phyloP scores from a whole-genome alignment of 73 alveolate genomes.

The Breviolum minutum region DNA sequence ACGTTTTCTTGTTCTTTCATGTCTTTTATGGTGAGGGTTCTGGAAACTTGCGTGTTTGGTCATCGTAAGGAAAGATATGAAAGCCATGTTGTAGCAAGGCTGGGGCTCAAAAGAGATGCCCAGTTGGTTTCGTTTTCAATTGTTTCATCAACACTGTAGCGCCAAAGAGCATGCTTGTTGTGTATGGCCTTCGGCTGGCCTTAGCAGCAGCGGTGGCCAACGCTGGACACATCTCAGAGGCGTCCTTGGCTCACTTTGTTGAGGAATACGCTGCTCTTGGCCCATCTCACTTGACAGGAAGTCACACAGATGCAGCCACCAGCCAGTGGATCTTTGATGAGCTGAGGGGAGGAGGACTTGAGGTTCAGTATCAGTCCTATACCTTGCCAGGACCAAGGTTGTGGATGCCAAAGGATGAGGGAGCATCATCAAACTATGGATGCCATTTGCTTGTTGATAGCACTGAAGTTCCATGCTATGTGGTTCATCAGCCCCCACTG shows the following conservation, averaged over 20 bases:
- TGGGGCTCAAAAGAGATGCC: neutral
- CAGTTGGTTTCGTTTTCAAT: neutral
- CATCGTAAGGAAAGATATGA: too few species aligned
- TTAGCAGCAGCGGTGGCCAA: too few species aligned
- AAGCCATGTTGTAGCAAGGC: too few species aligned
- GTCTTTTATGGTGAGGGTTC: too few species aligned
- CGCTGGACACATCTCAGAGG: neutral
- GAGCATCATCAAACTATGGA: neutral
- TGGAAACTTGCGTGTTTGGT: too few species aligned
- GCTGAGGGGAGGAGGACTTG: neutral
- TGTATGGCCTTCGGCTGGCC: too few species aligned
- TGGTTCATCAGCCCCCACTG: slow-evolving; percentile 31
- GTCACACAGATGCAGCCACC: neutral
- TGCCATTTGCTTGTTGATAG: neutral
- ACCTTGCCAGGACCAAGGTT: slow-evolving; percentile 13
- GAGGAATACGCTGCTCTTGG: neutral
- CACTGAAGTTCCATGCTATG: neutral
- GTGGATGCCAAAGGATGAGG: slow-evolving; percentile 16
- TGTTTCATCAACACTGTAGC: neutral
- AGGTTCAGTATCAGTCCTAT: neutral
- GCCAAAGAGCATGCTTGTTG: too few species aligned
- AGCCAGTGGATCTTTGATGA: slow-evolving; percentile 6
- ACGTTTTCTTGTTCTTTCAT: too few species aligned
- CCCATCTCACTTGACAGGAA: slow-evolving; percentile 2
- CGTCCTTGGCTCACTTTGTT: neutral